A percentile compares a stretch with the other conserved stretches of the same genome.
phyloP scores from a whole-genome alignment of 139 green algal species.

The Closterium sp. region DNA sequence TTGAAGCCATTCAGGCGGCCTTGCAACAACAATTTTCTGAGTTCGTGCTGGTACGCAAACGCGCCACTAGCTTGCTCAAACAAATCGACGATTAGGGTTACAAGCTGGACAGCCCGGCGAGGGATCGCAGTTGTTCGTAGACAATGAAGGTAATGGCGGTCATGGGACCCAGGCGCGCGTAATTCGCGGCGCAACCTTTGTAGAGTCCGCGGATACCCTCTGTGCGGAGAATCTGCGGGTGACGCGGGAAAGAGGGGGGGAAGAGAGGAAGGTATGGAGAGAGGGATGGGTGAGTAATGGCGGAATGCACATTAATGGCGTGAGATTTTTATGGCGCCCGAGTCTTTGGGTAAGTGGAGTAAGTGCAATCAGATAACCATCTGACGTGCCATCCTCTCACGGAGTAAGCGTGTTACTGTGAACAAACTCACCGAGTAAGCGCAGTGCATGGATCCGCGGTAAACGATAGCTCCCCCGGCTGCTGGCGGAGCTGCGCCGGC shows the following conservation, averaged over 20 bases:
- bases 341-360: too few relatives aligned
- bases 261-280: not conserved
- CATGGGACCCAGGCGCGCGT: conserved; percentile 68
- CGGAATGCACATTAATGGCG: too few relatives aligned
- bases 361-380: too few relatives aligned
- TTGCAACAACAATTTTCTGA: too few relatives aligned
- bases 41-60: too few relatives aligned
- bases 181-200: conserved; percentile 62
- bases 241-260: not conserved
- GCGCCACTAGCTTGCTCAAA: not conserved
- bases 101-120: conserved; percentile 29
- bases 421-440: not conserved
- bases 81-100: not conserved
- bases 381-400: too few relatives aligned
- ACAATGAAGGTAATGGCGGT: conserved; percentile 73
- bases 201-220: not conserved
- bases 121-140: conserved; percentile 49
- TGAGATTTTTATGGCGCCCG: too few relatives aligned
- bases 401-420: too few relatives aligned
- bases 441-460: not conserved
- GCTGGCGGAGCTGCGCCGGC: not conserved
- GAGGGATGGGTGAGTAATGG: not conserved
- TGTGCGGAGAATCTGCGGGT: conserved; percentile 15
- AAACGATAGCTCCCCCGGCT: not conserved
- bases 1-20: too few relatives aligned